Percentiles rank a stretch among this genome's conserved stretches.
Evolutionary conservation across 106 monocot species (phyloP).

Genomic region (Acorus calamus): DNA sequence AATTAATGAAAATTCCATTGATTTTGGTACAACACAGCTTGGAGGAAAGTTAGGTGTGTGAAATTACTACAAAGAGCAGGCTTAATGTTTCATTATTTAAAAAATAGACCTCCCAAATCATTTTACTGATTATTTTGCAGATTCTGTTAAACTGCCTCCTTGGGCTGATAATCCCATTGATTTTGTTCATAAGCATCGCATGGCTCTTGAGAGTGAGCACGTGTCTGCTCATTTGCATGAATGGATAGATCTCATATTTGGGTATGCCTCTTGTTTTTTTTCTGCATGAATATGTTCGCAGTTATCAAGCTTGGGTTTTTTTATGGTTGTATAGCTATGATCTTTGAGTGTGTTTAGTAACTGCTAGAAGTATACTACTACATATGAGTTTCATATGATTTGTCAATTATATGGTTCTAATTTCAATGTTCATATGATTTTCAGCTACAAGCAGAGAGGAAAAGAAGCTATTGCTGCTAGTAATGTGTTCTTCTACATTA

Average conservation of each 20-base stretch:
- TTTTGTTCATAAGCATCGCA: slow-evolving; percentile 88
- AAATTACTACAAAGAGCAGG: neutral
- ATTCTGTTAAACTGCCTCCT: slow-evolving; percentile 77
- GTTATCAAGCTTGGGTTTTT: neutral
- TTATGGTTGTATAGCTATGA: neutral
- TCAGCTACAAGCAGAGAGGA: slow-evolving; percentile 92
- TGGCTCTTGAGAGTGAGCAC: slow-evolving; percentile 95
- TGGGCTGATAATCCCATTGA: slow-evolving; percentile 88
- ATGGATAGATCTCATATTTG: slow-evolving; percentile 99
- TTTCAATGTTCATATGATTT: neutral
- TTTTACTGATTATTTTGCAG: slow-evolving; percentile 27
- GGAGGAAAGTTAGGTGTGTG: slow-evolving; percentile 59
- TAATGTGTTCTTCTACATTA: slow-evolving; percentile 82
- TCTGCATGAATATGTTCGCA: neutral
- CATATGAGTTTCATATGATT: too few species aligned
- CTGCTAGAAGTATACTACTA: too few species aligned
- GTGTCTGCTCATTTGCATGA: slow-evolving; percentile 92
- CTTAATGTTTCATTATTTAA: neutral
- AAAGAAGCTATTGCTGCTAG: slow-evolving; percentile 71
- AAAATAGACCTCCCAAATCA: neutral
- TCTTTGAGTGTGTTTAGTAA: too few species aligned
- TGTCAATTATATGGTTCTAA: too few species aligned
- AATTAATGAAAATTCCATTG: slow-evolving; percentile 54
- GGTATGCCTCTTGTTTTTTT: slow-evolving; percentile 39
- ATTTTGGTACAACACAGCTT: slow-evolving; percentile 72